Conservation (phyloP, 257 asterid genomes). For the Solanum sparsipilum region DNA sequence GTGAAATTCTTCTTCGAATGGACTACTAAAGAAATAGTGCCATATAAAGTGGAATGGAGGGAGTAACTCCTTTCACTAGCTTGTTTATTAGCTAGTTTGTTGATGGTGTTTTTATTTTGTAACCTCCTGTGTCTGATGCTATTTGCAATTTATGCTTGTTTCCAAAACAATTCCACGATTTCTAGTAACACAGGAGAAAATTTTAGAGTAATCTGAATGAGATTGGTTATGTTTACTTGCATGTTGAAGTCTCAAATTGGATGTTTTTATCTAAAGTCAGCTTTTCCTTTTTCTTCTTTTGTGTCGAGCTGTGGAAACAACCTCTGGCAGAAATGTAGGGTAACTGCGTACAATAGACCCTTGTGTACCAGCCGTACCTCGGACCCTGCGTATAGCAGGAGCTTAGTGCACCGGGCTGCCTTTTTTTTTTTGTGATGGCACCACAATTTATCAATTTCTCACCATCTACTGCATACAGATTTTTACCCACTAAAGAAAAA, state of each 20-base stretch:
- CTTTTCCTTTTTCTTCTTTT: background rate
- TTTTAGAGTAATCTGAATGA: background rate
- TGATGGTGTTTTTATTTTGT: background rate
- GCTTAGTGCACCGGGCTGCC: background rate
- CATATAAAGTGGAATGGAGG: background rate
- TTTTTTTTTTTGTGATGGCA: background rate
- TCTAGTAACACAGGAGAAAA: background rate
- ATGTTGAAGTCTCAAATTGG: background rate
- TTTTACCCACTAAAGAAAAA: background rate
- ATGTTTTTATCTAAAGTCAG: background rate
- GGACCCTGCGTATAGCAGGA: background rate
- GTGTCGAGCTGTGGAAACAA: background rate
- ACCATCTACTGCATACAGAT: background rate
- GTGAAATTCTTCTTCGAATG: background rate
- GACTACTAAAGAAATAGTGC: background rate
- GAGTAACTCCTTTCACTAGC: background rate
- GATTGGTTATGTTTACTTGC: background rate
- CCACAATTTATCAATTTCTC: background rate
- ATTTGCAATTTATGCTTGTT: background rate
- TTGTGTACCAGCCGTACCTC: background rate
- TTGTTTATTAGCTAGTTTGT: background rate
- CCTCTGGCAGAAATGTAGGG: background rate
- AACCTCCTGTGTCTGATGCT: background rate
- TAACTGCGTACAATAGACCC: background rate
- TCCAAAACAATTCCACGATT: background rate